A percentile compares a stretch with the other conserved stretches of the same genome.
Conservation (phyloP, 306 rosid genomes). For the Cicer bijugum region DNA sequence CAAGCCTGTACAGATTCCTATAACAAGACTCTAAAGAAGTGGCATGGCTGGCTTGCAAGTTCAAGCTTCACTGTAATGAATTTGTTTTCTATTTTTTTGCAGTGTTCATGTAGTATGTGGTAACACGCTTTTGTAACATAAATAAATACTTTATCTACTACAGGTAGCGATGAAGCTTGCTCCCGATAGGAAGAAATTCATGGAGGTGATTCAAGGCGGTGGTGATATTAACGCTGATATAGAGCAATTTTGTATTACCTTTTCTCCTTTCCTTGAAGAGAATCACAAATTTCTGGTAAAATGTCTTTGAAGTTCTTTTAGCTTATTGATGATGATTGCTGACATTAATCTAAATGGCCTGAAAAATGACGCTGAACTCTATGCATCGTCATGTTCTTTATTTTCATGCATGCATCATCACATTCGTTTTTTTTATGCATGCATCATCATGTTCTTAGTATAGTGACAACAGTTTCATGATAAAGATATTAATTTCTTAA, state of each 20-base stretch:
- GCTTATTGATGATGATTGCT: conserved; percentile 26
- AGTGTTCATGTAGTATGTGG: not conserved
- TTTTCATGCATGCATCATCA: too few species aligned
- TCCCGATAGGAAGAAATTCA: conserved; percentile 96
- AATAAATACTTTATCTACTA: conserved; percentile 38
- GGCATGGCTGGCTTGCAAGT: conserved; percentile 98
- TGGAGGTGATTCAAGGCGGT: conserved; percentile 80
- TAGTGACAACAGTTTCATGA: not conserved
- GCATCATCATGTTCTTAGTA: too few species aligned
- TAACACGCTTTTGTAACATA: conserved; percentile 13
- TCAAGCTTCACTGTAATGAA: conserved; percentile 85
- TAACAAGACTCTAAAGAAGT: conserved; percentile 85
- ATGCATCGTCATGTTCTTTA: too few species aligned
- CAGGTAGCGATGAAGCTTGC: conserved; percentile 99
- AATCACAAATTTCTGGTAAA: conserved; percentile 96
- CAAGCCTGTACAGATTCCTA: conserved; percentile 93
- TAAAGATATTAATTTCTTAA: not conserved
- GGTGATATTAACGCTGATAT: conserved; percentile 76
- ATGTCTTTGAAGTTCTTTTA: conserved; percentile 26
- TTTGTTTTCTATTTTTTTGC: conserved; percentile 1
- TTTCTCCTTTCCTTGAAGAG: conserved; percentile 79
- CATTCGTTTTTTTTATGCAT: too few species aligned
- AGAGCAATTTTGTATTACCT: conserved; percentile 66
- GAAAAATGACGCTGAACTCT: conserved; percentile 20
- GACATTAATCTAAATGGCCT: not conserved